Conservation (phyloP, 345 rosid genomes). For the Barbarea vulgaris region DNA sequence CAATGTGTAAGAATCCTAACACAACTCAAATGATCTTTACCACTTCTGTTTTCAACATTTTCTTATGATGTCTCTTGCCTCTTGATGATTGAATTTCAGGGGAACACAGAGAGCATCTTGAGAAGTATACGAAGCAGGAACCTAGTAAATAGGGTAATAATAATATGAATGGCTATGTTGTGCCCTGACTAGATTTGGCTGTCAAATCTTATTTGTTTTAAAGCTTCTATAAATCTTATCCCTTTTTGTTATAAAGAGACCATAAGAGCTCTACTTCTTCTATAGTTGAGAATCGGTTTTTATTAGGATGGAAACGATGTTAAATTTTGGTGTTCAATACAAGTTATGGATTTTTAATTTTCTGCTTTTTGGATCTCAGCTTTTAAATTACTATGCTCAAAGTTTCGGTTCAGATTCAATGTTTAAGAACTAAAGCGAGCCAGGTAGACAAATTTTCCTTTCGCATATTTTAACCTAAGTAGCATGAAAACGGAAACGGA, state of each 20-base stretch:
- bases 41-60: background rate
- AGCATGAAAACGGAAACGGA: no score
- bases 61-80: background rate
- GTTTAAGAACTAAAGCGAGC: background rate
- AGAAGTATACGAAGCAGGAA: conserved; percentile 10
- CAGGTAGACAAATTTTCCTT: background rate
- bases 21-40: background rate
- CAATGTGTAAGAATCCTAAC: conserved; percentile 16
- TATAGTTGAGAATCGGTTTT: background rate
- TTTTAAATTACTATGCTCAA: background rate
- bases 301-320: background rate
- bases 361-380: background rate
- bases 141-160: conserved; percentile 22
- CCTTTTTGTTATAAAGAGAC: background rate
- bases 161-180: conserved; percentile 8
- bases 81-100: background rate
- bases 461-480: background rate
- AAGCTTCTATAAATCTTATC: background rate
- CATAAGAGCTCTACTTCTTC: background rate
- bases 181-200: conserved; percentile 13
- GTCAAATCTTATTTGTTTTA: conserved; percentile 17
- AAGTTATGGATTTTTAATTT: background rate
- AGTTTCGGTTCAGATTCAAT: background rate
- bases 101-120: background rate
- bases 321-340: background rate